Evolutionary conservation across 345 rosid species (phyloP).

Genomic region (Capsella bursapastoris): DNA sequence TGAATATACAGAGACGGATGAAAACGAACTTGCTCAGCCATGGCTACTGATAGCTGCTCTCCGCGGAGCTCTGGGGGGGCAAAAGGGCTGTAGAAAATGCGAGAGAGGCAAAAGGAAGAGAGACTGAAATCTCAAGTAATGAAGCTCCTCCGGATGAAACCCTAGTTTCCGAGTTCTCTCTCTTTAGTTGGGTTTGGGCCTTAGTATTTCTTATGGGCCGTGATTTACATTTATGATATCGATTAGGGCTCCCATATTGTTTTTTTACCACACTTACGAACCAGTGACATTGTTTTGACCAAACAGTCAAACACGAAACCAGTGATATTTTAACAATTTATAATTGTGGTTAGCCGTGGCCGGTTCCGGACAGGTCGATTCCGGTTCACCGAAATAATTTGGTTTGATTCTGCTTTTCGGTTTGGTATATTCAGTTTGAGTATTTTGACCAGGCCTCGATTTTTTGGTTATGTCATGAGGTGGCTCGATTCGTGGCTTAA

Average conservation of each 20-base stretch:
- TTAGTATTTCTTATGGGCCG: constrained; percentile 16
- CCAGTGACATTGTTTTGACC: too few species aligned
- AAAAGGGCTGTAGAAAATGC: not conserved
- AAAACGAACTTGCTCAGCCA: constrained; percentile 47
- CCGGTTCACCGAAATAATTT: too few species aligned
- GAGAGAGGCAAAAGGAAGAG: constrained; percentile 17
- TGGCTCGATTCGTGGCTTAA: not conserved
- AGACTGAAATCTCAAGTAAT: constrained; percentile 14
- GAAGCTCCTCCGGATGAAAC: constrained; percentile 23
- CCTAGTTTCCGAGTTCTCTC: constrained; percentile 32
- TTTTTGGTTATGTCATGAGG: not conserved
- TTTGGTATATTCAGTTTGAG: too few species aligned
- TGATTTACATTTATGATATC: not conserved
- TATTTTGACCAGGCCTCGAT: too few species aligned
- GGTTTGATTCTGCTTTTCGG: too few species aligned
- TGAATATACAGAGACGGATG: not conserved
- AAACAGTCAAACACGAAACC: too few species aligned
- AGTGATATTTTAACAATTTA: too few species aligned
- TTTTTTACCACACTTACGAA: too few species aligned
- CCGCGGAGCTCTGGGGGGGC: constrained; percentile 15
- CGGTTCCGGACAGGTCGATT: too few species aligned
- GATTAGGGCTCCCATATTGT: too few species aligned
- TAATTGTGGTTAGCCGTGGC: too few species aligned
- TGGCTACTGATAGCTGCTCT: constrained; percentile 41
- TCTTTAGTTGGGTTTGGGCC: constrained; percentile 28